Percentiles rank a stretch among this genome's conserved stretches.
These are phyloP conservation scores for Pseudocercospora ulei DNA, from an alignment of 2,329 filamentous ascomycete genomes.

Conservation along the genomic window DNA sequence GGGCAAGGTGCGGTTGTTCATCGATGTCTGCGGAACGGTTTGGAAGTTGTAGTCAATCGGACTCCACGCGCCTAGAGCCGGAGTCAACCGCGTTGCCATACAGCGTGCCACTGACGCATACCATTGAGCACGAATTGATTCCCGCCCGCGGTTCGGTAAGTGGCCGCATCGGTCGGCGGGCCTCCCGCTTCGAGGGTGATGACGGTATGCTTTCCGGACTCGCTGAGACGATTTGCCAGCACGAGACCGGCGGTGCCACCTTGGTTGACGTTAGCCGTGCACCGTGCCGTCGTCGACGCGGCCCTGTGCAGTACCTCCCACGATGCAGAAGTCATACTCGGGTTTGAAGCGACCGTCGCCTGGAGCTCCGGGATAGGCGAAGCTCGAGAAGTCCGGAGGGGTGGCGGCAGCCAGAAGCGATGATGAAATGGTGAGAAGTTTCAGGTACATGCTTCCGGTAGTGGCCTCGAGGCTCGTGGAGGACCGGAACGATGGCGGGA, in stretches of 20 bases:
- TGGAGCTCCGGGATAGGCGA: constrained; percentile 14
- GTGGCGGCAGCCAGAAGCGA: not conserved
- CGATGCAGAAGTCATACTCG: constrained; percentile 19
- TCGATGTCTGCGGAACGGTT: constrained; percentile 13
- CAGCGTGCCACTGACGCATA: not conserved
- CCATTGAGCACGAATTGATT: constrained; percentile 19
- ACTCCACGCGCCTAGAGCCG: constrained; percentile 7
- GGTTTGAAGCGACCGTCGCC: constrained; percentile 8
- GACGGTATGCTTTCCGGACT: constrained; percentile 16
- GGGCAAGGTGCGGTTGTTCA: constrained; percentile 19
- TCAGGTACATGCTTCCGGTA: not conserved
- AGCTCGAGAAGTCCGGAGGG: constrained; percentile 17
- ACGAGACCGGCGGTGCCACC: constrained; percentile 22
- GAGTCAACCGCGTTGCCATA: not conserved
- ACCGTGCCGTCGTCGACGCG: not conserved
- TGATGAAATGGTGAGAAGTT: not conserved
- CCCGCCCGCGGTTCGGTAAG: constrained; percentile 16
- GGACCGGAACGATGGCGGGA: no score
- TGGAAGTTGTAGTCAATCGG: constrained; percentile 20
- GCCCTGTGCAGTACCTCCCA: constrained; percentile 10
- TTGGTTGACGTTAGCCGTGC: not conserved
- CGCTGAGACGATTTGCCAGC: constrained; percentile 21
- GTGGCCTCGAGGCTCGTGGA: no score
- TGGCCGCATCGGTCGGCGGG: constrained; percentile 14
- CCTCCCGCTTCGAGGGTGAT: constrained; percentile 20